Conservation (phyloP, 2,329 filamentous ascomycete species). For the Aciculosporium take region DNA sequence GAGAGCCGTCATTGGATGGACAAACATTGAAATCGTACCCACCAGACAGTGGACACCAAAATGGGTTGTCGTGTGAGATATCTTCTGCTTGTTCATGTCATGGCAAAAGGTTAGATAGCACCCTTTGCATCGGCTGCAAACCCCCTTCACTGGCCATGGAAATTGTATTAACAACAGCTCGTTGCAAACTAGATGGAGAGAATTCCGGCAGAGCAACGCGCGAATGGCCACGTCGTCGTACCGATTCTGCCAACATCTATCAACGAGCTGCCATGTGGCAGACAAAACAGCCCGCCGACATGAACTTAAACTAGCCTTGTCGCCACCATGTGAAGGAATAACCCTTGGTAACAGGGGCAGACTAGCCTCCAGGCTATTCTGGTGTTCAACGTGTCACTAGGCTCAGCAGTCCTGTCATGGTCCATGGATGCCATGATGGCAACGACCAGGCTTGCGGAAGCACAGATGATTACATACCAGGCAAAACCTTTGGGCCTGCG, state of each 20-base stretch:
- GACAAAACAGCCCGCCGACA: background rate
- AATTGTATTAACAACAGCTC: background rate
- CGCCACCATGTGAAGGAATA: background rate
- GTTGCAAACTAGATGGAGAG: too few relatives aligned
- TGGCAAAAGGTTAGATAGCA: too few relatives aligned
- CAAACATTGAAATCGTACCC: too few relatives aligned
- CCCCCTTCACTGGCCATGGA: background rate
- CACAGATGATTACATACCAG: constrained; percentile 2
- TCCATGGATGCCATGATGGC: constrained; percentile 3
- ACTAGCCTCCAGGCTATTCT: background rate
- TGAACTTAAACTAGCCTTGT: background rate
- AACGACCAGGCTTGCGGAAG: background rate
- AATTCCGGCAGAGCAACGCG: too few relatives aligned
- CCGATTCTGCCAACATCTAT: background rate
- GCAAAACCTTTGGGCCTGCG: too few relatives aligned
- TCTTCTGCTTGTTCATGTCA: background rate
- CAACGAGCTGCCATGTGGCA: background rate
- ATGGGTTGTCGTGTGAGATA: too few relatives aligned
- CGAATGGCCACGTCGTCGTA: too few relatives aligned
- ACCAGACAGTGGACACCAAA: too few relatives aligned
- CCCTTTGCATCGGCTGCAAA: background rate
- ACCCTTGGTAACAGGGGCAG: background rate
- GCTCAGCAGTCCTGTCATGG: background rate
- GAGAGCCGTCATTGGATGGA: too few relatives aligned
- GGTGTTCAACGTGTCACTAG: too few relatives aligned